These are phyloP conservation scores for Sphaerulina vaccinii DNA, from an alignment of 2,329 filamentous ascomycete species.

Conservation along the genomic window DNA sequence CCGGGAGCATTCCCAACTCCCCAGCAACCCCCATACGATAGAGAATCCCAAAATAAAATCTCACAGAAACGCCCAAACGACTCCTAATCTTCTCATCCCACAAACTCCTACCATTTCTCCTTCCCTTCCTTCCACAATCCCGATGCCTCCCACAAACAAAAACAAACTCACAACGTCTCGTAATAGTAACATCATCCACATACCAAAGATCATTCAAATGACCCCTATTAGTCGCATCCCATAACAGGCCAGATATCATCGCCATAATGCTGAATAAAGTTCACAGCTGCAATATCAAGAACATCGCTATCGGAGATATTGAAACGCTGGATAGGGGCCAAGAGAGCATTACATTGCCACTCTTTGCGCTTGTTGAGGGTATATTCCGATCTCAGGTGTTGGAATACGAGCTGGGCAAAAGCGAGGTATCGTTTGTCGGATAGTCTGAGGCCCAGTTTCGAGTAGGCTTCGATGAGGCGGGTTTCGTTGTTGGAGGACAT, in stretches of 20 bases:
- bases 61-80: too few species aligned
- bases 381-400: background rate
- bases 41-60: too few species aligned
- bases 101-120: background rate
- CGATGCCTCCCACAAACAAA: background rate
- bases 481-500: too few species aligned
- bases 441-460: background rate
- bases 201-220: background rate
- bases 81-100: background rate
- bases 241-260: background rate
- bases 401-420: background rate
- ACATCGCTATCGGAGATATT: background rate
- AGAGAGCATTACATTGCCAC: too few species aligned
- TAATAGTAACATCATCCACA: background rate
- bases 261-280: background rate
- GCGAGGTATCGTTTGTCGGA: background rate
- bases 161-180: background rate
- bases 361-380: background rate
- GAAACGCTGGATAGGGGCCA: background rate
- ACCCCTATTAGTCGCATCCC: background rate
- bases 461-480: background rate
- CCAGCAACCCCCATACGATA: too few species aligned
- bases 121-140: background rate
- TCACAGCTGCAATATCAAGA: background rate
- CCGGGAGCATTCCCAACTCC: too few species aligned